Evolutionary conservation across 1,284 basidiomycete genomes (phyloP).

Genomic region (Irpex rosettiformis): DNA sequence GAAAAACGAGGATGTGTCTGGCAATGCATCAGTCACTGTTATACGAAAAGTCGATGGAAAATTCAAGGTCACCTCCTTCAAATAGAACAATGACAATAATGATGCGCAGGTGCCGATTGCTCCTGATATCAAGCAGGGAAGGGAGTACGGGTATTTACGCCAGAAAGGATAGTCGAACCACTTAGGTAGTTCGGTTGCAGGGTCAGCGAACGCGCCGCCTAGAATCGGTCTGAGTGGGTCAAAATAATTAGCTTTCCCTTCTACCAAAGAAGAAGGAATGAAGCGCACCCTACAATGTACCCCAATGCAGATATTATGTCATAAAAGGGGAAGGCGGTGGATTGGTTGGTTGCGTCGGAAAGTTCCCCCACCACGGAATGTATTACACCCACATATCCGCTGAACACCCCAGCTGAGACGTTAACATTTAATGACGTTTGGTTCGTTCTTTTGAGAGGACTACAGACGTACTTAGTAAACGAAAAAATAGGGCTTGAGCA

Average conservation of each 20-base stretch:
- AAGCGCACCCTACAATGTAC: constrained; percentile 49
- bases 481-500: constrained; percentile 38
- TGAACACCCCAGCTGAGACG: constrained; percentile 37
- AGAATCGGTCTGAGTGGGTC: constrained; percentile 64
- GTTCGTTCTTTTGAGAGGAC: neutral
- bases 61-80: constrained; percentile 47
- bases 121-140: constrained; percentile 46
- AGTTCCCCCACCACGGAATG: constrained; percentile 62
- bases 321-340: constrained; percentile 57
- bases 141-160: constrained; percentile 51
- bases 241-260: no score
- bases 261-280: neutral
- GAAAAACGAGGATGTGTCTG: constrained; percentile 18
- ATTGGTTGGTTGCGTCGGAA: constrained; percentile 63
- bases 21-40: neutral
- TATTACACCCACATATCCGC: constrained; percentile 59
- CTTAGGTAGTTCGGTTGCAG: constrained; percentile 43
- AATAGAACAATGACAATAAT: constrained; percentile 13
- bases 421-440: neutral
- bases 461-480: constrained; percentile 34
- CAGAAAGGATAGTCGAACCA: constrained; percentile 45
- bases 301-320: constrained; percentile 60
- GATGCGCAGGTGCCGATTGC: constrained; percentile 38
- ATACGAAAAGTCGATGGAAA: neutral
- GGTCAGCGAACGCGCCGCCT: constrained; percentile 57